Evolutionary conservation across 2,329 filamentous ascomycete genomes (phyloP).

Genomic region (Chaetomium globosum): DNA sequence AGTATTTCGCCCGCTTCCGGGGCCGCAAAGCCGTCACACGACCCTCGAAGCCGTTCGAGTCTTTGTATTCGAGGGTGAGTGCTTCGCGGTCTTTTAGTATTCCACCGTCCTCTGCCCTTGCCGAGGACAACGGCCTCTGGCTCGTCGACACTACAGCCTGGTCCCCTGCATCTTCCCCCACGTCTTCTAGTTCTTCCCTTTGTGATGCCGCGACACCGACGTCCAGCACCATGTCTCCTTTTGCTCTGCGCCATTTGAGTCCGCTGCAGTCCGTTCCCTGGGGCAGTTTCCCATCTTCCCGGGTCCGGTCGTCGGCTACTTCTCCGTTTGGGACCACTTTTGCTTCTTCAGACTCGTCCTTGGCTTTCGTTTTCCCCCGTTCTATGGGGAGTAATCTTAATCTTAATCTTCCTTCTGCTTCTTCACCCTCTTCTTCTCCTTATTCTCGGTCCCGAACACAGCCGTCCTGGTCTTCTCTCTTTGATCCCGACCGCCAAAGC

Average conservation of each 20-base stretch:
- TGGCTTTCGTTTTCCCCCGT: conserved; percentile 20
- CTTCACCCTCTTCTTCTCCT: conserved; percentile 25
- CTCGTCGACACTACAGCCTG: conserved; percentile 41
- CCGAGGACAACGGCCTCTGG: conserved; percentile 41
- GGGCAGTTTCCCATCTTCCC: conserved; percentile 34
- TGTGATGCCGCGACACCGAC: conserved; percentile 31
- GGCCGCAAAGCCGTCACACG: conserved; percentile 53
- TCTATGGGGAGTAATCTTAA: conserved; percentile 30
- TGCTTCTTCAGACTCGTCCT: conserved; percentile 31
- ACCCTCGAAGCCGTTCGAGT: conserved; percentile 54
- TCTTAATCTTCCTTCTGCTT: conserved; percentile 27
- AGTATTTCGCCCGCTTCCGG: conserved; percentile 58
- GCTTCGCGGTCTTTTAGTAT: conserved; percentile 41
- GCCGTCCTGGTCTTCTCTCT: conserved; percentile 35
- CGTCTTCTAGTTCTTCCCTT: conserved; percentile 34
- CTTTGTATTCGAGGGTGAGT: conserved; percentile 59
- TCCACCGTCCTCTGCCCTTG: conserved; percentile 30
- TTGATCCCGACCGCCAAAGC: conserved; percentile 28
- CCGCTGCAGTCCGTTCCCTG: conserved; percentile 28
- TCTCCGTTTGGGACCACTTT: conserved; percentile 29
- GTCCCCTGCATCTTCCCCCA: conserved; percentile 39
- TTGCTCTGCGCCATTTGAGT: conserved; percentile 29
- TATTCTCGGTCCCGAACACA: conserved; percentile 23
- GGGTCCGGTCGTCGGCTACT: conserved; percentile 30
- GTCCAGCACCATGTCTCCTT: conserved; percentile 31